phyloP scores from a whole-genome alignment of 495 filamentous ascomycete genomes.

The Penicillium argentinense region DNA sequence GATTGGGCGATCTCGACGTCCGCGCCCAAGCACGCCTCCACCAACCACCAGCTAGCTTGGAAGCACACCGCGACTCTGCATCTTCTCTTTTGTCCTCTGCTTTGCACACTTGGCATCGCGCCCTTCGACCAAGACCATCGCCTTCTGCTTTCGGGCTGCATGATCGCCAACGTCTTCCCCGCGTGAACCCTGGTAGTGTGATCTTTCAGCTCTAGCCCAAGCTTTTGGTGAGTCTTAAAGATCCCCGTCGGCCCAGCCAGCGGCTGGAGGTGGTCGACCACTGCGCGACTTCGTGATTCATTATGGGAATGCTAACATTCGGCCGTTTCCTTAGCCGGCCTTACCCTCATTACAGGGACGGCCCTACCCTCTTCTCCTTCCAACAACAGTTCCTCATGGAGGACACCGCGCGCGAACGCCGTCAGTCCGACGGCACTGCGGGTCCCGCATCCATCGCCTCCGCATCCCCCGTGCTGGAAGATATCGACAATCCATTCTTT shows the following conservation, averaged over 20 bases:
- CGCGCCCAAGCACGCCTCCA: no score
- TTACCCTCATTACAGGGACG: slow-evolving; percentile 37
- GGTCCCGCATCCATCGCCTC: slow-evolving; percentile 28
- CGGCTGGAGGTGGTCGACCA: no score
- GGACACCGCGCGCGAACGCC: slow-evolving; percentile 23
- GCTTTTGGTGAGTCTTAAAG: no score
- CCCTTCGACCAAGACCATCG: no score
- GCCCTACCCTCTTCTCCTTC: slow-evolving; percentile 44
- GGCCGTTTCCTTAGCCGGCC: slow-evolving; percentile 45
- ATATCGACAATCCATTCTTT: slow-evolving; percentile 21
- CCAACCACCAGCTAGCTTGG: no score
- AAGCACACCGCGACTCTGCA: no score
- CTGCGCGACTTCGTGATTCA: no score
- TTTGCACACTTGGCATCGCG: no score
- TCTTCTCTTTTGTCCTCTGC: no score
- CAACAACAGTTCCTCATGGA: slow-evolving; percentile 47
- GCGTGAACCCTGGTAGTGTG: not conserved
- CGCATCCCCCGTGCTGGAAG: slow-evolving; percentile 14
- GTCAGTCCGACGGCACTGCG: slow-evolving; percentile 27
- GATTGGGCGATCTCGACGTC: no score
- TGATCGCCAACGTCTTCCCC: not conserved
- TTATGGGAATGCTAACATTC: slow-evolving; percentile 47
- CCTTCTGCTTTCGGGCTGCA: not conserved
- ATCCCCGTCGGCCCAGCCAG: no score
- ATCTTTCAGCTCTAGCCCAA: no score